Evolutionary conservation across 2,329 filamentous ascomycete species (phyloP).

Genomic region (Fusarium buharicum): DNA sequence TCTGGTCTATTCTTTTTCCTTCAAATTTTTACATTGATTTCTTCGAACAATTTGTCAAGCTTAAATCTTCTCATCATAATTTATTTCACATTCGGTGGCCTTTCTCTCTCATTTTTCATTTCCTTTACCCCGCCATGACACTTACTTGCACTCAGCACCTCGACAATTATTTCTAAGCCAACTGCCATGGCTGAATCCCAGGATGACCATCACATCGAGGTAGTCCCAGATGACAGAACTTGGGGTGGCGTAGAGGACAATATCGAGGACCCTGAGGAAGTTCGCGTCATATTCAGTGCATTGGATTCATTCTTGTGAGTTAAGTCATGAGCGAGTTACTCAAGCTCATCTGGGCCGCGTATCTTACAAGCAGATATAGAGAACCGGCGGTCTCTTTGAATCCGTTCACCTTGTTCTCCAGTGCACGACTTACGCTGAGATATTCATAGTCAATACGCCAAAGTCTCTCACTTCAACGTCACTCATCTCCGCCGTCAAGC

Average conservation of each 20-base stretch:
- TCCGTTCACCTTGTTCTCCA: too few species aligned
- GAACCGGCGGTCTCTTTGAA: too few species aligned
- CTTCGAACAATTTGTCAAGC: neutral
- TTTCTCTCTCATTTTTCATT: conserved; percentile 1
- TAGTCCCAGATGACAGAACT: conserved; percentile 51
- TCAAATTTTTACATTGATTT: neutral
- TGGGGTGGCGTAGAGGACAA: conserved; percentile 74
- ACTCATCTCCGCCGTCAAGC: conserved; percentile 91
- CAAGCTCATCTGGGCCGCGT: neutral
- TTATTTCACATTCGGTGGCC: neutral
- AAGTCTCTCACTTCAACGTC: conserved; percentile 85
- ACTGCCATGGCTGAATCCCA: conserved; percentile 33
- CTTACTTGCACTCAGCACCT: conserved; percentile 19
- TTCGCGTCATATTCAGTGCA: conserved; percentile 80
- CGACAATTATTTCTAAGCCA: conserved; percentile 16
- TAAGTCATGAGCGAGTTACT: conserved; percentile 4
- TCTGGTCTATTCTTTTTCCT: neutral
- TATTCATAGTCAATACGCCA: conserved; percentile 78
- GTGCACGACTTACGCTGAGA: conserved; percentile 24
- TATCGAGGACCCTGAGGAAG: conserved; percentile 81
- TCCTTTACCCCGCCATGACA: conserved; percentile 29
- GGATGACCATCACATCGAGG: conserved; percentile 33
- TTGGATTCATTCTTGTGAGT: conserved; percentile 79
- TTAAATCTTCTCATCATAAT: neutral
- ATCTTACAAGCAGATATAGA: neutral